Percentiles rank a stretch among this genome's conserved stretches.
Evolutionary conservation across 208 protist species (phyloP).

Genomic region (Phytomonas sp.): DNA sequence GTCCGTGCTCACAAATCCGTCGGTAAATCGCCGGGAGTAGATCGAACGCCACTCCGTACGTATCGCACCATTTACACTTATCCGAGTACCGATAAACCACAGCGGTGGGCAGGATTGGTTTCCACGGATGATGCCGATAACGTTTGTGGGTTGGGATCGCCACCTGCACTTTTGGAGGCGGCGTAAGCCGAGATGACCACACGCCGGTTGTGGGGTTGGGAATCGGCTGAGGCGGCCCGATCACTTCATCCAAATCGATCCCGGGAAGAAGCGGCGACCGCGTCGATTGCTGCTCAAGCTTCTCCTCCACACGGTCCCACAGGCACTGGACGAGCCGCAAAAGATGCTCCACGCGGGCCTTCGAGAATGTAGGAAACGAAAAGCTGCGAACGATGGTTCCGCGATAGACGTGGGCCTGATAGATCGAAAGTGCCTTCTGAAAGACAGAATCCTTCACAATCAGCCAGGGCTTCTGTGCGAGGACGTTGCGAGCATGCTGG

Average conservation of each 20-base stretch:
- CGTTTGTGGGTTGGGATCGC: background rate
- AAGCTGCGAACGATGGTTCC: background rate
- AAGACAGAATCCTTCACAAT: background rate
- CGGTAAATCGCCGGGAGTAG: slow-evolving; percentile 48
- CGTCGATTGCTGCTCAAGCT: background rate
- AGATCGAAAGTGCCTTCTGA: background rate
- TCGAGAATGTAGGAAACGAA: background rate
- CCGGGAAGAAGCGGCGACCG: background rate
- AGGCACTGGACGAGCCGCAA: background rate
- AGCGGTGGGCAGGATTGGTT: slow-evolving; percentile 22
- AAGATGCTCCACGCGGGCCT: background rate
- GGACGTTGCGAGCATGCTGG: background rate
- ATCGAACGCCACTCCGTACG: slow-evolving; percentile 36
- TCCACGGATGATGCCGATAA: slow-evolving; percentile 16
- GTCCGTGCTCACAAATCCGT: slow-evolving; percentile 29
- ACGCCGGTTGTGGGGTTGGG: background rate
- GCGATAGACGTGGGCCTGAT: background rate
- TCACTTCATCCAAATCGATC: background rate
- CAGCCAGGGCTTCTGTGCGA: background rate
- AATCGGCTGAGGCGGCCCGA: background rate
- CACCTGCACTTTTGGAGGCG: background rate
- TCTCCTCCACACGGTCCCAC: background rate
- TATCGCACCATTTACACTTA: slow-evolving; percentile 26
- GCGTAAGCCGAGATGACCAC: background rate
- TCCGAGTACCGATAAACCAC: slow-evolving; percentile 34